These are phyloP conservation scores for Termitomyces bulborhizus DNA, from an alignment of 768 basidiomycete species.

Conservation along the genomic window DNA sequence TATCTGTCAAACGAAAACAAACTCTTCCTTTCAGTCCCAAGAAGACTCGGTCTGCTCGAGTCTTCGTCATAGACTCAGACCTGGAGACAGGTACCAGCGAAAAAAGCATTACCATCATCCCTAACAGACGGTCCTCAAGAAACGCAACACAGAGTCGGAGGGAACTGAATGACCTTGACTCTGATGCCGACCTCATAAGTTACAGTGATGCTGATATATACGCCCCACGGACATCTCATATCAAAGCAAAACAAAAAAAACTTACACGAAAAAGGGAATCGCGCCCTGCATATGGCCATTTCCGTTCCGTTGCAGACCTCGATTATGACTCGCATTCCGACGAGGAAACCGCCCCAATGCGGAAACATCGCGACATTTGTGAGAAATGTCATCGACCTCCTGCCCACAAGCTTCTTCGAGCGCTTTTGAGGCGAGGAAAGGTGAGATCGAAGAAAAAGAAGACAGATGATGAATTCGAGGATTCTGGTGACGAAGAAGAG, in stretches of 20 bases:
- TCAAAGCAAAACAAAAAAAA: constrained; percentile 16
- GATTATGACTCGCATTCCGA: constrained; percentile 47
- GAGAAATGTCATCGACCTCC: constrained; percentile 66
- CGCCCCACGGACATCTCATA: background rate
- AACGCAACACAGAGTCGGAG: constrained; percentile 45
- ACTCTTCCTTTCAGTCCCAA: constrained; percentile 62
- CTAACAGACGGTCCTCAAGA: constrained; percentile 45
- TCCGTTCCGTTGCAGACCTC: constrained; percentile 34
- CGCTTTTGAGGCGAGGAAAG: constrained; percentile 30
- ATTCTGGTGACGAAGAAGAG: constrained; percentile 48
- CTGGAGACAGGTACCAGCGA: constrained; percentile 19
- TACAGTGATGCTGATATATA: constrained; percentile 24
- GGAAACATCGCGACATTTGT: constrained; percentile 58
- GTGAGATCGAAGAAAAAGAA: constrained; percentile 35
- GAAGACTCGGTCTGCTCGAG: constrained; percentile 43
- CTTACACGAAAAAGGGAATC: constrained; percentile 20
- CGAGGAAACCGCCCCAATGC: constrained; percentile 47
- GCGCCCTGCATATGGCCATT: constrained; percentile 37
- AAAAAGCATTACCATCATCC: constrained; percentile 19
- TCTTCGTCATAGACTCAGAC: constrained; percentile 31
- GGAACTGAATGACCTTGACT: constrained; percentile 24
- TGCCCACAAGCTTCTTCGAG: constrained; percentile 45
- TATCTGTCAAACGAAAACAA: constrained; percentile 17
- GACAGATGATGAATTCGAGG: constrained; percentile 46
- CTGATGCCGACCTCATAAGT: constrained; percentile 25